Conservation (phyloP, 169 alveolate species). For the Plasmodium cynomolgi region DNA sequence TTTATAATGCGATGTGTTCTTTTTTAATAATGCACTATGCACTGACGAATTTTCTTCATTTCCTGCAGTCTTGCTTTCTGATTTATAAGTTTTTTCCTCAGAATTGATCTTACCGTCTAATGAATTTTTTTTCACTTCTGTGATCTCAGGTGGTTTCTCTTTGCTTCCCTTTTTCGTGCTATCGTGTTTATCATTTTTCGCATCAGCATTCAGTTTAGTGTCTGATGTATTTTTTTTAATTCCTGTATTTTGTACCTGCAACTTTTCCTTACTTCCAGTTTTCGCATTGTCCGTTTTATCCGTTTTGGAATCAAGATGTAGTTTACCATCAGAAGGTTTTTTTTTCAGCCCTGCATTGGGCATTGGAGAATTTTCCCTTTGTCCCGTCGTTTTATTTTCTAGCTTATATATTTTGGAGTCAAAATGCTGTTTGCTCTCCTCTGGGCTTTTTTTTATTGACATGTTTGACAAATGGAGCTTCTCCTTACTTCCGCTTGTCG, state of each 20-base stretch:
- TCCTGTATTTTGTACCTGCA: not conserved
- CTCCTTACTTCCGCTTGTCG: not conserved
- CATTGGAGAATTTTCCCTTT: not conserved
- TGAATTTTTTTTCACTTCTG: not conserved
- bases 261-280: not conserved
- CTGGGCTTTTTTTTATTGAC: not conserved
- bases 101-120: not conserved
- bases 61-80: not conserved
- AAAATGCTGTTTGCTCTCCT: not conserved
- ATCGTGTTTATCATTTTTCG: not conserved
- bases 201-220: not conserved
- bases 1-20: not conserved
- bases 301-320: not conserved
- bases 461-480: not conserved
- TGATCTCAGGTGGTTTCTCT: not conserved
- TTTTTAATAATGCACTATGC: not conserved
- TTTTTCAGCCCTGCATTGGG: not conserved
- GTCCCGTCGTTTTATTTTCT: not conserved
- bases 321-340: not conserved
- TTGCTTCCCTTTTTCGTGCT: not conserved
- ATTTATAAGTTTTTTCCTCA: not conserved
- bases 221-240: not conserved
- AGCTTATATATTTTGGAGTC: not conserved
- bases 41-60: not conserved
- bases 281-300: not conserved